phyloP scores from a whole-genome alignment of 306 rosid genomes.

The Cicer yamashitae region DNA sequence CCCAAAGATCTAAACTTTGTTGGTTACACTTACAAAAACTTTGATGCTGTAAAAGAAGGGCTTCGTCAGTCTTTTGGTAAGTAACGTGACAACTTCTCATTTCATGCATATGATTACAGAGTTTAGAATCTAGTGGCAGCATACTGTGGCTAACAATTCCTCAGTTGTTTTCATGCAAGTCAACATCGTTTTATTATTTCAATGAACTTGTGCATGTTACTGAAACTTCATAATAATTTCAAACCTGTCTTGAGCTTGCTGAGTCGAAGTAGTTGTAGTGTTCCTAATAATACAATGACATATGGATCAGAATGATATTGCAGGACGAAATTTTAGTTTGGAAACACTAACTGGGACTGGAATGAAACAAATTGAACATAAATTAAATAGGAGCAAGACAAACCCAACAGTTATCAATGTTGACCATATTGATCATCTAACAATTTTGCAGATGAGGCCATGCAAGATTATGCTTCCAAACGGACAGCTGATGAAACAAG shows the following conservation, averaged over 20 bases:
- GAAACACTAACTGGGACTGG: conserved; percentile 23
- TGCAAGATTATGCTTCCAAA: conserved; percentile 68
- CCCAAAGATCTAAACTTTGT: conserved; percentile 97
- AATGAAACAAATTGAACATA: conserved; percentile 30
- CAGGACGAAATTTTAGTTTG: conserved; percentile 6
- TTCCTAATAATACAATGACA: neutral
- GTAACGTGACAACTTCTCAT: conserved; percentile 42
- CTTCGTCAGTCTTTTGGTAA: conserved; percentile 82
- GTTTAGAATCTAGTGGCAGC: conserved; percentile 34
- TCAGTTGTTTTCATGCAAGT: conserved; percentile 28
- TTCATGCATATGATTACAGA: conserved; percentile 6
- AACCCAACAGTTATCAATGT: conserved; percentile 26
- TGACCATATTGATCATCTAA: conserved; percentile 32
- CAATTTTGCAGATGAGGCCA: conserved; percentile 75
- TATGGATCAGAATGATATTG: neutral
- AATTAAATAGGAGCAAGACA: conserved; percentile 22
- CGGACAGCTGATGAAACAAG: conserved; percentile 72
- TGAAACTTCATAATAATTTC: conserved; percentile 23
- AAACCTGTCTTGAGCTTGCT: conserved; percentile 26
- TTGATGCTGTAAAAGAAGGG: conserved; percentile 97
- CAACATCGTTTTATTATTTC: conserved; percentile 40
- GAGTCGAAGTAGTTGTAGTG: neutral
- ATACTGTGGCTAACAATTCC: conserved; percentile 30
- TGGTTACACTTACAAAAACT: conserved; percentile 97
- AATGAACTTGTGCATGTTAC: conserved; percentile 26